Base-by-base conservation (phyloP, 2,329 filamentous ascomycete species). In the Aureobasidium sp. region DNA sequence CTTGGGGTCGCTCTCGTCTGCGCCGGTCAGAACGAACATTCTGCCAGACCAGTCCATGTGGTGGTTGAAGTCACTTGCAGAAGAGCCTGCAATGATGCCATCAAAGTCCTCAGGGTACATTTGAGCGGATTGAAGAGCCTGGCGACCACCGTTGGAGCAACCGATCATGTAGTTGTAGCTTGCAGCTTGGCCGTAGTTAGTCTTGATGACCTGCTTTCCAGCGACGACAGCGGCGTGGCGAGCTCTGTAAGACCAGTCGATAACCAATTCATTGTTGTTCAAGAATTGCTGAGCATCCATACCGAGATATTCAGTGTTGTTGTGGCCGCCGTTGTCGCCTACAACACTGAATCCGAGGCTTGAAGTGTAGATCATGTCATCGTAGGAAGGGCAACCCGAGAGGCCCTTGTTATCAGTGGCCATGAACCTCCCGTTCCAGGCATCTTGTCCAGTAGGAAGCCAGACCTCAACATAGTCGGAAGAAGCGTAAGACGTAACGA, bases 141-240 rank as follows among this genome's bases (percentile, higher is more conserved):
- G 81, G 0, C 83, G 74, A 1, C 84, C 83, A 9, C 84, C 84
- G 0, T 80, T 79, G 0, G 81, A 84, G 66, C 83, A 85, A 9
- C 83, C 83, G 1, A 79, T 66, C 62, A 78, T 84, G 69, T 85
- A 85, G 13, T 76, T 77, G 54, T 77, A 78, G 13, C 70, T 68
- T 49, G 70, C 69, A 6, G 68, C 63, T 46, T 71, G 63, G 17
- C 67, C 68, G 61, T 78, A 78, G 67, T 76, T 77, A 25, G 65
- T 63, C 42, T 68, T 65, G 42, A 69, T 65, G 29, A 73, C 63
- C 47, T 68, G 65, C 61, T 74, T 73, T 58, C 69, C 70, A 31
- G 68, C 64, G 53, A 67, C 65, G 19, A 69, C 68, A 47, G 69
- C 66, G 53, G 65, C 64, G 64, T 72, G 70, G 43, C 69, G 66